Percentiles rank a stretch among this genome's conserved stretches.
Conservation (phyloP, 2,329 filamentous ascomycete species). For the Aspergillus phoenicis region DNA sequence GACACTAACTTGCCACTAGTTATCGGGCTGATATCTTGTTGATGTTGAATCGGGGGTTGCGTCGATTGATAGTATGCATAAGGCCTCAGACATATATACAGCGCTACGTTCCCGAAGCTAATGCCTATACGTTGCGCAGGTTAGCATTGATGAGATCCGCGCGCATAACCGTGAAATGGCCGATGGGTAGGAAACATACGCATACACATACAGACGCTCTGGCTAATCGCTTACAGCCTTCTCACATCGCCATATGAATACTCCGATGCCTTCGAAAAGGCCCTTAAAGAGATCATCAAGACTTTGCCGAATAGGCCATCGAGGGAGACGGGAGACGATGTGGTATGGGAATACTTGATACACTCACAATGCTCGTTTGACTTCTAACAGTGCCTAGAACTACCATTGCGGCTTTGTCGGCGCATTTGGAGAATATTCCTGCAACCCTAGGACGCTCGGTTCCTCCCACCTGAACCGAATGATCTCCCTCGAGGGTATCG, state of each 20-base stretch:
- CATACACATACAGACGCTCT: background rate
- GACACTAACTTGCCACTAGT: conserved; percentile 54
- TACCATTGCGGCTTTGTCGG: conserved; percentile 98
- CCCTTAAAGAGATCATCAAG: conserved; percentile 84
- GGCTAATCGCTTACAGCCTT: conserved; percentile 51
- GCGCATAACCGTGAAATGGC: conserved; percentile 83
- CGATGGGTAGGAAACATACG: conserved; percentile 52
- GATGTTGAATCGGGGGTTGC: conserved; percentile 65
- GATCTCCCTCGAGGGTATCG: conserved; percentile 96
- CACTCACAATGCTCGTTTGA: background rate
- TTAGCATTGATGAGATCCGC: conserved; percentile 88
- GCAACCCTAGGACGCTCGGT: conserved; percentile 89
- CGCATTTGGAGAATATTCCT: conserved; percentile 91
- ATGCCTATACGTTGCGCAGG: conserved; percentile 39
- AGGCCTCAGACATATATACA: background rate
- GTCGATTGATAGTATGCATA: conserved; percentile 57
- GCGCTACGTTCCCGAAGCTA: background rate
- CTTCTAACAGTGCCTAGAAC: conserved; percentile 29
- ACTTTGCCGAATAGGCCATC: conserved; percentile 74
- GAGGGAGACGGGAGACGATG: conserved; percentile 75
- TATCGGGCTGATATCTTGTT: conserved; percentile 87
- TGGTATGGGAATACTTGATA: conserved; percentile 47
- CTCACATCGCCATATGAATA: conserved; percentile 87
- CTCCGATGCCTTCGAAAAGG: conserved; percentile 82
- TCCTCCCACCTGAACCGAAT: conserved; percentile 91